Base-by-base conservation (phyloP, 1,284 basidiomycete genomes). In the Ganoderma boninense region DNA sequence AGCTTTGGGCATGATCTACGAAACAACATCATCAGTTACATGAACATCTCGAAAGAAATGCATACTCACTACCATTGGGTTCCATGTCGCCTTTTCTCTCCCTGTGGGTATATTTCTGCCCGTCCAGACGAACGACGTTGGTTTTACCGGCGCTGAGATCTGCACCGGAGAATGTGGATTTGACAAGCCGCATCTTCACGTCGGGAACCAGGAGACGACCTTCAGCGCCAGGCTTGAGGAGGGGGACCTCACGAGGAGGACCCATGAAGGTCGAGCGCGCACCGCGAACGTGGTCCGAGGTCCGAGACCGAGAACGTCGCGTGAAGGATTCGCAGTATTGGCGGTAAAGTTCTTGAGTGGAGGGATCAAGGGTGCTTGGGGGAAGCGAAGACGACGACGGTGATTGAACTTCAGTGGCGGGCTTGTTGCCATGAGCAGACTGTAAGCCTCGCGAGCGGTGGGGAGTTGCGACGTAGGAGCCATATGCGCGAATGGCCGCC, bases 1-100 rank as follows among this genome's bases (percentile, higher is more conserved):
- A 92, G 1, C 90, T 92, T 90, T 89, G 91, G 1, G 90, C 89
- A n/a, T 89, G 89, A 16, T 83, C 91, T 89, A 62, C 26, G 35
- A 38, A 61, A 42, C 60, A 14, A 69, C 68, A 63, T 26, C 63
- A 52, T 76, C 40, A 77, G 71, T 69, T 64, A 72, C 16, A 13
- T 11, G 5, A 18, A 26, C 43, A 67, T 43, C n/a, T 23, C 49
- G 18, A 29, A 2, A 63, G 29, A 20, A 20, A 54, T 60, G 26
- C 26, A 49, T 10, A 32, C 8, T 46, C 77, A 82, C 71, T 71
- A 81, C 84, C 80, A 69, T 81, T 79, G 14, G 42, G 42, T 43
- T 16, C 42, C 42, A 29, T 29, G 26, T 13, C 16, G 42, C 14
- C 42, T 13, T 13, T 43, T 8, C 14, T 43, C 10, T 43, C 10